Evolutionary conservation across 768 basidiomycete species (phyloP), one percentile per base, ranked within the genome.

Genomic region (Tricholoma furcatifolium): DNA sequence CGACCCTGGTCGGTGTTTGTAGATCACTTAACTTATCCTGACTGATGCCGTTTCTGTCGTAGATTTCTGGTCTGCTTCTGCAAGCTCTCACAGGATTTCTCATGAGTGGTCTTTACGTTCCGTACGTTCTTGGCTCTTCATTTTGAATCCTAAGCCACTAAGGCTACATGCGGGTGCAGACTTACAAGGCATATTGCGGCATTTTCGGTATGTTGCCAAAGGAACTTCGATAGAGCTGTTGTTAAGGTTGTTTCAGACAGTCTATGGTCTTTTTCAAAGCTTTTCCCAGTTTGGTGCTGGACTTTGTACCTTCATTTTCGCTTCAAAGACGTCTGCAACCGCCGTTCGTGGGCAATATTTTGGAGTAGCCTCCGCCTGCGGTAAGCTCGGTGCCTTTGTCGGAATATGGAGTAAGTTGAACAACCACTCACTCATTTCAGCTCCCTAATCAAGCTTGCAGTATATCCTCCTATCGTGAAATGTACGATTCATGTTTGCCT

Each of bases 261-360:
- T 96, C 8, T 95, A 96, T 62, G 94, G 93, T 9, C 81, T 96
- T 40, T 96, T 96, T 80, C 64, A 93, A 58, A 83, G 81, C 61
- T 85, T 93, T 49, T 92, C 93, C 41, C 92, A 95, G 70, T 71
- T 92, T 23, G 91, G 87, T n/a, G 88, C 93, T 4, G 93, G 93
- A 23, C 92, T 94, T 69, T 87, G 83, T 59, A 74, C 91, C 35
- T 91, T 91, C 57, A 74, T 97, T 12, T 77, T 96, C 54, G 93
- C 93, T 2, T 75, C 83, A 46, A 96, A 97, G 72, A 78, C 79
- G 2, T 83, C 85, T 56, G 90, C 93, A 0, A 94, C 92, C 2
- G 91, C 87, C 21, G 74, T 89, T 38, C 85, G 91, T 50, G 91
- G 91, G 1, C 87, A 92, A 47, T 88, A 84, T 66, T 93, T 94